Evolutionary conservation across 1,139 yeast species (phyloP).

Genomic region (Barnettozyma hawaiiensis): DNA sequence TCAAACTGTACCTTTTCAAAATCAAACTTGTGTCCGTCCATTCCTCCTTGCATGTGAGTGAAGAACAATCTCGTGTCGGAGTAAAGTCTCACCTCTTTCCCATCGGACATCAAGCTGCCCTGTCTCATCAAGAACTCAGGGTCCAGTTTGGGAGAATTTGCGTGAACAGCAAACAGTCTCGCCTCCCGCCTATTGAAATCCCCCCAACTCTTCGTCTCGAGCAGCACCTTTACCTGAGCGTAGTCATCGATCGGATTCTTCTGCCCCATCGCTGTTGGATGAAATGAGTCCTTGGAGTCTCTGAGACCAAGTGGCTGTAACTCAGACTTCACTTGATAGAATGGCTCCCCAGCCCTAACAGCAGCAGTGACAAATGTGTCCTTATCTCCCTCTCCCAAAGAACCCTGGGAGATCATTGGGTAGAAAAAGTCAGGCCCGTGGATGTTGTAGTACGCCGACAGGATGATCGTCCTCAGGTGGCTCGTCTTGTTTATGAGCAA

Average conservation of each 20-base stretch:
- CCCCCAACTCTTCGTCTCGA: not conserved
- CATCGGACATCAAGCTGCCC: not conserved
- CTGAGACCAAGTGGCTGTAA: constrained; percentile 21
- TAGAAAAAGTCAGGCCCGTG: constrained; percentile 75
- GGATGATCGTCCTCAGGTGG: constrained; percentile 57
- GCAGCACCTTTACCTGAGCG: constrained; percentile 1
- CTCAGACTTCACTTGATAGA: constrained; percentile 53
- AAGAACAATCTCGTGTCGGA: not conserved
- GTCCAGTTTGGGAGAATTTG: constrained; percentile 2
- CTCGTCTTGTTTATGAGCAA: constrained; percentile 57
- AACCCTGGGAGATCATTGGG: constrained; percentile 75
- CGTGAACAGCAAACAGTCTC: not conserved
- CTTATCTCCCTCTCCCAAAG: constrained; percentile 87
- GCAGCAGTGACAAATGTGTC: constrained; percentile 84
- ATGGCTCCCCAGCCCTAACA: constrained; percentile 50
- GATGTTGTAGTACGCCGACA: constrained; percentile 71
- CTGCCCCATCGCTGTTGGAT: constrained; percentile 24
- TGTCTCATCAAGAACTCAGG: not conserved
- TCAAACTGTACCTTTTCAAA: constrained; percentile 1
- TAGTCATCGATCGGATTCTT: constrained; percentile 21
- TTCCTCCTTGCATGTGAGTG: not conserved
- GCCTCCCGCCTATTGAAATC: not conserved
- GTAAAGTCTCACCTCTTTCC: constrained; percentile 1
- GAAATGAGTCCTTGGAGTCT: constrained; percentile 10
- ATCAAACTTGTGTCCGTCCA: not conserved